These are phyloP conservation scores for Saururus chinensis DNA, from an alignment of 164 flowering plant genomes.

Conservation along the genomic window DNA sequence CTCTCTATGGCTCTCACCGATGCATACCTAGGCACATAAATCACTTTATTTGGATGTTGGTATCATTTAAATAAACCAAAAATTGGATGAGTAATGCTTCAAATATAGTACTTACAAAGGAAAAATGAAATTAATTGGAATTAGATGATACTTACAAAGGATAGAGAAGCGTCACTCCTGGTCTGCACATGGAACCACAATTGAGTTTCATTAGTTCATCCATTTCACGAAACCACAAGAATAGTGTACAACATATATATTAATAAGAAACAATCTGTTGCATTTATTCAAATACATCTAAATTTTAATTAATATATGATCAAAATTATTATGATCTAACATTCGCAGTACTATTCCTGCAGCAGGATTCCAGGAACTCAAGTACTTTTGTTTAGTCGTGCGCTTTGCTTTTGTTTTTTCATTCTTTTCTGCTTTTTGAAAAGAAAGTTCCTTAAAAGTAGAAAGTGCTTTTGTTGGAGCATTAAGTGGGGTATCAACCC, in stretches of 20 bases:
- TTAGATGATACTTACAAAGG: conserved; percentile 56
- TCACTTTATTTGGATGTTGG: not conserved
- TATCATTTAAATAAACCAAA: too few relatives aligned
- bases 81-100: too few relatives aligned
- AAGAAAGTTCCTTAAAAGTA: not conserved
- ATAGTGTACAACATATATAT: too few relatives aligned
- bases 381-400: not conserved
- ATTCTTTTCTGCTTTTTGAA: not conserved
- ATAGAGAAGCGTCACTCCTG: conserved; percentile 72
- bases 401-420: too few relatives aligned
- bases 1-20: conserved; percentile 84
- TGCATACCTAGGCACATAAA: conserved; percentile 45
- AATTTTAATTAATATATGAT: too few relatives aligned
- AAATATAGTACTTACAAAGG: too few relatives aligned
- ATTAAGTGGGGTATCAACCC: not conserved
- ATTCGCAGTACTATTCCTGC: too few relatives aligned
- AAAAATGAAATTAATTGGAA: too few relatives aligned
- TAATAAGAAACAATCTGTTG: too few relatives aligned
- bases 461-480: not conserved
- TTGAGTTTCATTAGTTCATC: not conserved
- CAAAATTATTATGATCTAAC: not conserved
- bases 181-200: conserved; percentile 31
- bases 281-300: too few relatives aligned
- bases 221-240: not conserved
- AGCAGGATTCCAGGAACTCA: too few relatives aligned